These are phyloP conservation scores for Salvia sclarea DNA, from an alignment of 305 asterid genomes.

Conservation along the genomic window DNA sequence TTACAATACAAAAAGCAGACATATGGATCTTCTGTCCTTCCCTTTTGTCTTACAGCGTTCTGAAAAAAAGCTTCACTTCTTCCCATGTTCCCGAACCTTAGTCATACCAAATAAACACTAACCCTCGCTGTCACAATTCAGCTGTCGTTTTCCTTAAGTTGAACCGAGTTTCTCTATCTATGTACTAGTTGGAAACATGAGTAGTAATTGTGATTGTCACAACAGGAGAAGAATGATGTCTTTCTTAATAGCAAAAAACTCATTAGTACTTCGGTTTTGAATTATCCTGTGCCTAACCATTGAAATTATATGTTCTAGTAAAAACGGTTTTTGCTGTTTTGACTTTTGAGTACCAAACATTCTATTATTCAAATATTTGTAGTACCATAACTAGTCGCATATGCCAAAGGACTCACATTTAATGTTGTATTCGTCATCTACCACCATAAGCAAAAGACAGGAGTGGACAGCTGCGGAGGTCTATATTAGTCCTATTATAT, in stretches of 20 bases:
- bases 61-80: background rate
- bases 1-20: background rate
- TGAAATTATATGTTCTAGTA: background rate
- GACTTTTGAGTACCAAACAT: background rate
- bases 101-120: background rate
- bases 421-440: background rate
- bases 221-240: background rate
- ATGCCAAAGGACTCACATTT: background rate
- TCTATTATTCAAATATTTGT: background rate
- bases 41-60: background rate
- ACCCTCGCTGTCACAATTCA: background rate
- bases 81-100: background rate
- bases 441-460: background rate
- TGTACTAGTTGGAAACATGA: background rate
- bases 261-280: background rate
- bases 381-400: slow-evolving; percentile 2
- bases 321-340: background rate
- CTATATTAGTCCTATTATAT: background rate
- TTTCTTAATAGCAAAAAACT: background rate
- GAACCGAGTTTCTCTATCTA: background rate
- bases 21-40: background rate
- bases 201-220: slow-evolving; percentile 16
- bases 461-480: background rate
- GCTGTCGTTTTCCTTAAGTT: background rate
- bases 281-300: background rate